Percentiles rank a stretch among this genome's conserved stretches.
Evolutionary conservation across 2,329 filamentous ascomycete species (phyloP).

Genomic region (Trichoderma atrobrunneum): DNA sequence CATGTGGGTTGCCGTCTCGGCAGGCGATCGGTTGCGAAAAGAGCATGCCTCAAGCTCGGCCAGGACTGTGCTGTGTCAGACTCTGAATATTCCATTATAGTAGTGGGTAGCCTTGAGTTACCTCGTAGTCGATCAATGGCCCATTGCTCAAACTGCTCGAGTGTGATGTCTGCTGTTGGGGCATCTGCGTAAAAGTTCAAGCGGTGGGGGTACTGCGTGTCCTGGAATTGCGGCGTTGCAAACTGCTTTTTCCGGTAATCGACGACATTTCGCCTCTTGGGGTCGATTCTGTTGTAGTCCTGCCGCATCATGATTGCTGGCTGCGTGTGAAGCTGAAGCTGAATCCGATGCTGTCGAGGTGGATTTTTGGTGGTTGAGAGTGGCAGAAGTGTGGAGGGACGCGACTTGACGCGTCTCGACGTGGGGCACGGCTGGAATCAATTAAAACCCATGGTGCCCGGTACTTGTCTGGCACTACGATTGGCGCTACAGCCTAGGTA

Average conservation of each 20-base stretch:
- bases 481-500: not conserved
- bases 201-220: constrained; percentile 76
- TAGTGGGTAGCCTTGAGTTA: constrained; percentile 33
- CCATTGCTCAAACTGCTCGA: constrained; percentile 99
- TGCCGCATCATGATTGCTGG: constrained; percentile 47
- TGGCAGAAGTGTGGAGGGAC: constrained; percentile 28
- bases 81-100: not conserved
- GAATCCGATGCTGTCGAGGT: not conserved
- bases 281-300: constrained; percentile 52
- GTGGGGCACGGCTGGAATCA: constrained; percentile 24
- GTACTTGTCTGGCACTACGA: not conserved
- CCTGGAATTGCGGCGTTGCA: constrained; percentile 70
- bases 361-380: not conserved
- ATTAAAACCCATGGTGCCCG: constrained; percentile 24
- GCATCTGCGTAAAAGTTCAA: constrained; percentile 89
- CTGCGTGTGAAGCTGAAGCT: not conserved
- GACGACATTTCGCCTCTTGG: constrained; percentile 73
- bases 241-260: constrained; percentile 88
- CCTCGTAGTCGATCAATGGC: constrained; percentile 86
- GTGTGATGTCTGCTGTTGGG: constrained; percentile 88
- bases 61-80: constrained; percentile 55
- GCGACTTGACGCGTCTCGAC: constrained; percentile 34
- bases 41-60: constrained; percentile 90
- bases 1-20: constrained; percentile 82
- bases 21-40: constrained; percentile 83